Evolutionary conservation across 2,329 filamentous ascomycete species (phyloP), one percentile per base, ranked within the genome.

Genomic region (Rosellinia necatrix): DNA sequence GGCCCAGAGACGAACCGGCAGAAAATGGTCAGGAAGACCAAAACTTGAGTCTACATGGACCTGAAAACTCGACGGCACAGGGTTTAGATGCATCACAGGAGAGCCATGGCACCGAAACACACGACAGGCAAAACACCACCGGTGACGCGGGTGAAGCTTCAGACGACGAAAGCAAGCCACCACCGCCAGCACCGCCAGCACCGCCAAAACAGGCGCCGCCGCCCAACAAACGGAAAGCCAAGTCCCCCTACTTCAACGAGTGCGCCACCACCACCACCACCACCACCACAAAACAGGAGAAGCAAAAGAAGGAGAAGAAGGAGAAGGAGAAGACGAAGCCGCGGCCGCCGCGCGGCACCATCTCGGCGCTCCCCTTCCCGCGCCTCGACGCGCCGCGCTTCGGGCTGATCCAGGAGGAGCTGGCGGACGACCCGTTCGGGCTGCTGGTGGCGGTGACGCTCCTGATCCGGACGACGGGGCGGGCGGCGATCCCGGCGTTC

Each of bases 381-480:
- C 81, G 86, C 0, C 82, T 92, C 29, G 78, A 81, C 6, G 77
- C 82, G 0, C 68, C 78, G 0, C 71, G 68, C 5, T 96, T 96
- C 68, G 92, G 92, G 0, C 80, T 97, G 2, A 85, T 96, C 32
- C 92, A 97, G 70, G 92, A 96, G 70, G 82, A 87, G 61, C 82
- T 96, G 13, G 85, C 86, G 2, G 72, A 82, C 46, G 81, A 91
- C 53, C 89, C 92, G 0, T 96, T 96, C 71, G 87, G 86, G 61
- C 82, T 97, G 1, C 81, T 96, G 1, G 79, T 96, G 25, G 91
- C 89, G 10, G 87, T 92, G 4, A 91, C 90, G 0, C 92, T 96
- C 65, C 84, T 96, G 25, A 93, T 93, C 71, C 86, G 89, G 56
- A 96, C 92, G 0, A 80, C 84, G 2, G 92, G 90, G 9, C 81